Base-by-base conservation (phyloP, 192 early-diverging fungal genomes). In the Chytriomyces sp. region DNA sequence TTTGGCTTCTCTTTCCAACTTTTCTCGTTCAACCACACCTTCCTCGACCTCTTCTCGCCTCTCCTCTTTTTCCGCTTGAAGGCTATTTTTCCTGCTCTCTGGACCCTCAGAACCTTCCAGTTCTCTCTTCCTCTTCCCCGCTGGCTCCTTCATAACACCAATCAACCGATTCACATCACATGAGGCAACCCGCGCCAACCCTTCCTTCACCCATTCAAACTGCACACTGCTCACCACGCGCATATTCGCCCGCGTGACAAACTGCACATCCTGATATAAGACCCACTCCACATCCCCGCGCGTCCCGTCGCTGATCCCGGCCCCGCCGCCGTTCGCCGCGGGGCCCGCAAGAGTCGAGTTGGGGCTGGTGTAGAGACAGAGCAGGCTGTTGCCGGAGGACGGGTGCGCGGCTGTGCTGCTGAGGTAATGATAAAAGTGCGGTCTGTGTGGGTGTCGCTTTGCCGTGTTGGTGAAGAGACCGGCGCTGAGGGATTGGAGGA, bases 381-480 rank as follows among this genome's bases (percentile, higher is more conserved):
- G 34, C 70, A 79, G 30, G 14, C 56, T 12, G 30, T 62, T 39
- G 1, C 59, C 72, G 12, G 40, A 22, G 12, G 81, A 72, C 2
- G 6, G 25, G 10, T 25, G 39, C 22, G 62, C 25, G n/a, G n/a
- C n/a, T n/a, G n/a, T n/a, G 5, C 28, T 34, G 17, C 54, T 39
- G 3, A 81, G 62, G 70, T 85, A 87, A 26, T 77, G 82, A 52
- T 78, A 84, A 58, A 85, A 87, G 37, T 66, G 37, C 6, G 68
- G 44, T 1, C 75, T 73, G 3, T 72, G 59, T n/a, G 75, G 59
- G 39, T 87, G 86, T 4, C 79, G 77, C 71, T 85, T 84, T 26
- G 84, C 86, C 17, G 80, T 80, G 72, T 88, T 80, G 39, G 64
- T 57, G 61, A 75, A 88, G 41, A 85, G 82, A 12, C 77, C 86